A percentile compares a stretch with the other conserved stretches of the same genome.
Evolutionary conservation across 1,284 basidiomycete genomes (phyloP).

Genomic region (Rhodotorula mucilaginosa): DNA sequence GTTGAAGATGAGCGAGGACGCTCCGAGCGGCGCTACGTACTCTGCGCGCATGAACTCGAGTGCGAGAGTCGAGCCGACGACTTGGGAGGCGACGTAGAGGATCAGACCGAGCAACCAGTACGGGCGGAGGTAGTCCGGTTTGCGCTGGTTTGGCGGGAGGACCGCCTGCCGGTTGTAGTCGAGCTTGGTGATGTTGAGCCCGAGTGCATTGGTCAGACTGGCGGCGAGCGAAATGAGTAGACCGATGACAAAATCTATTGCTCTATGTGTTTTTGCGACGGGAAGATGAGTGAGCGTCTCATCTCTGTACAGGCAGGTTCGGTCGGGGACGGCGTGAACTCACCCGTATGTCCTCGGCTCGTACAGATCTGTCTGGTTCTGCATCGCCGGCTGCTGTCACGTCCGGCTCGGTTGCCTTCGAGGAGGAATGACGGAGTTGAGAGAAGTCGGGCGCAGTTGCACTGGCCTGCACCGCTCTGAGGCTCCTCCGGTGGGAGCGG

Average conservation of each 20-base stretch:
- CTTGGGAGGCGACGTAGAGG: conserved; percentile 65
- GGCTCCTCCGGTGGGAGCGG: no score
- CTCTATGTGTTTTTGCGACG: conserved; percentile 15
- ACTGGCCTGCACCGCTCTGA: no score
- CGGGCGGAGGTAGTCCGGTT: conserved; percentile 70
- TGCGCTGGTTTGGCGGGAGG: conserved; percentile 48
- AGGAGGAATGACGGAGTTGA: conserved; percentile 2
- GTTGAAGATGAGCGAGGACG: conserved; percentile 81
- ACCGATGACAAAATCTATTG: conserved; percentile 49
- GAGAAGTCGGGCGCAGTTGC: no score
- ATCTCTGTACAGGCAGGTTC: background rate
- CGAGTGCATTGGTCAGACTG: conserved; percentile 74
- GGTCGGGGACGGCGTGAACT: background rate
- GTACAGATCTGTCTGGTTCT: conserved; percentile 32
- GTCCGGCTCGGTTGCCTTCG: background rate
- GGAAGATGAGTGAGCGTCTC: background rate
- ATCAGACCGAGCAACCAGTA: conserved; percentile 63
- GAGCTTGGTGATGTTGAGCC: conserved; percentile 76
- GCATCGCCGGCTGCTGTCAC: conserved; percentile 6
- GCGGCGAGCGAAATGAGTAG: conserved; percentile 72
- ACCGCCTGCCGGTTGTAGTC: conserved; percentile 56
- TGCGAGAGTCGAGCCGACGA: conserved; percentile 79
- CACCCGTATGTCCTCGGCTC: conserved; percentile 13
- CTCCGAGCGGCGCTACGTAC: conserved; percentile 49
- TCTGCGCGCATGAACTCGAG: conserved; percentile 67